Evolutionary conservation across 345 rosid species (phyloP).

Genomic region (Moricandia moricandioides): DNA sequence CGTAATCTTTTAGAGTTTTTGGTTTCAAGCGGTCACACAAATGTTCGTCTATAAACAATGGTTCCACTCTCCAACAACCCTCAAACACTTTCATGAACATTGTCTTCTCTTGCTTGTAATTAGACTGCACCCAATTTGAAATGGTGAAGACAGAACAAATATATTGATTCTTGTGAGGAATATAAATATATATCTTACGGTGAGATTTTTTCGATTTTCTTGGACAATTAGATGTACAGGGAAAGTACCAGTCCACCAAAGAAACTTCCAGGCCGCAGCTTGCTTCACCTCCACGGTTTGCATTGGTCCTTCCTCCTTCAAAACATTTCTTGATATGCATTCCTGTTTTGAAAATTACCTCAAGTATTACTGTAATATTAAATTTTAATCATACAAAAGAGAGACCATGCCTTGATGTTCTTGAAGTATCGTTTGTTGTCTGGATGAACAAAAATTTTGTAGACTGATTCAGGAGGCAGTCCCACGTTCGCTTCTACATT

Average conservation of each 20-base stretch:
- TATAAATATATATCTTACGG: slow-evolving; percentile 41
- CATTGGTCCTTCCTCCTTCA: slow-evolving; percentile 63
- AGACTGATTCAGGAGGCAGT: slow-evolving; percentile 66
- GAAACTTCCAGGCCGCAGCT: slow-evolving; percentile 86
- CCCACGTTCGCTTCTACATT: slow-evolving; percentile 27
- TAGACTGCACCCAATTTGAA: slow-evolving; percentile 49
- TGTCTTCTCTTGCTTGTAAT: slow-evolving; percentile 67
- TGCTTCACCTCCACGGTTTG: slow-evolving; percentile 80
- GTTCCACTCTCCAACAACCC: slow-evolving; percentile 86
- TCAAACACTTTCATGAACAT: slow-evolving; percentile 86
- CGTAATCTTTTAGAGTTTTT: slow-evolving; percentile 60
- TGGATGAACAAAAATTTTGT: slow-evolving; percentile 76
- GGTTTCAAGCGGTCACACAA: slow-evolving; percentile 53
- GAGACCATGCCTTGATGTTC: slow-evolving; percentile 60
- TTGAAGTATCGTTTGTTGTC: slow-evolving; percentile 86
- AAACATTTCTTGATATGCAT: slow-evolving; percentile 64
- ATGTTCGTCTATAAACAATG: slow-evolving; percentile 66
- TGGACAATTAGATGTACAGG: slow-evolving; percentile 75
- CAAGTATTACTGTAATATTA: not conserved
- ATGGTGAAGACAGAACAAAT: not conserved
- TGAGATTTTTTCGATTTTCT: slow-evolving; percentile 62
- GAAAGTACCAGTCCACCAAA: slow-evolving; percentile 90
- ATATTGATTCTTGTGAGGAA: not conserved
- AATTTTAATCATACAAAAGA: not conserved
- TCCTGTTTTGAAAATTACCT: slow-evolving; percentile 44